Evolutionary conservation across 352 stramenopile genomes (phyloP), one percentile per base, ranked within the genome.

Genomic region (Globisporangium echinulatum): DNA sequence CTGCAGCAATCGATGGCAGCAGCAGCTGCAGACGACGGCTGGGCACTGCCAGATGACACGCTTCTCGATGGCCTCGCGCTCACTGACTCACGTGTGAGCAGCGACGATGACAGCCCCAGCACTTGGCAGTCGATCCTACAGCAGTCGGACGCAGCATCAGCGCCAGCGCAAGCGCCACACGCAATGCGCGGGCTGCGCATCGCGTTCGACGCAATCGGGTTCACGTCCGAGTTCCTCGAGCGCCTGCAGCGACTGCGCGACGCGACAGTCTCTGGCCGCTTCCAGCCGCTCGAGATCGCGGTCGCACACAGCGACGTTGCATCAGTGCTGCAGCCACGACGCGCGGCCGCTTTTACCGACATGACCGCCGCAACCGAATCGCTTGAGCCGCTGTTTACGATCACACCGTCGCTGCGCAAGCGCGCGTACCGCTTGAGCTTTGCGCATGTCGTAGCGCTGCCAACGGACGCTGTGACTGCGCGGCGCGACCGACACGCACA

Each of bases 361-460:
- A 25, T 14, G 15, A 36, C n/a, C 7, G 36, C 43, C 25, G 10
- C 4, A 9, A 33, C 33, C 11, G 5, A 7, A 7, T 10, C 14
- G 36, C 4, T 10, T 8, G 40, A 55, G 7, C 47, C 61, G 11
- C 68, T 73, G 10, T 84, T 84, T 58, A 64, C 68, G 11, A 70
- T 87, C 38, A 73, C 68, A 9, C 81, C 74, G 5, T 82, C 77
- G 14, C 52, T 87, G 9, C 70, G 73, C 33, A 87, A 81, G 51
- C 68, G 63, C 1, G 62, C 74, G 4, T 77, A 66, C 58, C 70
- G 67, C 14, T 68, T 75, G 6, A 69, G 71, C 17, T 85, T 72
- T 51, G 71, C 70, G 0, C 69, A 75, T 61, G 68, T 63, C 10
- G 59, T 79, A 7, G 54, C 66, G 6, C 47, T 67, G 38, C 54